These are phyloP conservation scores for Fistulina hepatica DNA, from an alignment of 1,284 basidiomycete species.

Conservation along the genomic window DNA sequence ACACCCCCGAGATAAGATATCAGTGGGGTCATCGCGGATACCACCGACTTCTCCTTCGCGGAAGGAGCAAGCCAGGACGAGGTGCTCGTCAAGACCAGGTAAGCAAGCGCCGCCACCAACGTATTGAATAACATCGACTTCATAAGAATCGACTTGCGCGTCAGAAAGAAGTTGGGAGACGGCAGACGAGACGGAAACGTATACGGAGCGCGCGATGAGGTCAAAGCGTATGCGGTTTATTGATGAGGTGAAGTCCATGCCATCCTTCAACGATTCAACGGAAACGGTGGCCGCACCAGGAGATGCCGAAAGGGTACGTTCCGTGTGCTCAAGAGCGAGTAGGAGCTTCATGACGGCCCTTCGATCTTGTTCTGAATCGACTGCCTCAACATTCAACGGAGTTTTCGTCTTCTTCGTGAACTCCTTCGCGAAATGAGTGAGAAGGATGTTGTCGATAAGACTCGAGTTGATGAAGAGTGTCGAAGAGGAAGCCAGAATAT, in stretches of 20 bases:
- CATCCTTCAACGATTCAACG: constrained; percentile 93
- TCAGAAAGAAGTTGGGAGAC: constrained; percentile 52
- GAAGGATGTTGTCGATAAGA: constrained; percentile 71
- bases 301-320: constrained; percentile 85
- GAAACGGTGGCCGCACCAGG: constrained; percentile 82
- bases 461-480: constrained; percentile 43
- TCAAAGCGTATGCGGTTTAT: constrained; percentile 95
- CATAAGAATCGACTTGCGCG: constrained; percentile 63
- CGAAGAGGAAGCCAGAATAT: constrained; percentile 42
- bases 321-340: constrained; percentile 91
- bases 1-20: constrained; percentile 82
- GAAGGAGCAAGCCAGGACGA: constrained; percentile 53
- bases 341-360: constrained; percentile 91
- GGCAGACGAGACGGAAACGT: constrained; percentile 55
- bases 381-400: constrained; percentile 54
- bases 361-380: constrained; percentile 46
- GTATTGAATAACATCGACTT: constrained; percentile 86
- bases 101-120: constrained; percentile 83
- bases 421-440: constrained; percentile 91
- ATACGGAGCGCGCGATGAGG: constrained; percentile 70
- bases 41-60: constrained; percentile 61
- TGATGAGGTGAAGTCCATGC: constrained; percentile 84
- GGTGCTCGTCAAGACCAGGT: constrained; percentile 72
- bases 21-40: constrained; percentile 73
- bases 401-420: constrained; percentile 96